Base-by-base conservation (phyloP, 805 yeast genomes). In the Ogataea glucozyma region DNA sequence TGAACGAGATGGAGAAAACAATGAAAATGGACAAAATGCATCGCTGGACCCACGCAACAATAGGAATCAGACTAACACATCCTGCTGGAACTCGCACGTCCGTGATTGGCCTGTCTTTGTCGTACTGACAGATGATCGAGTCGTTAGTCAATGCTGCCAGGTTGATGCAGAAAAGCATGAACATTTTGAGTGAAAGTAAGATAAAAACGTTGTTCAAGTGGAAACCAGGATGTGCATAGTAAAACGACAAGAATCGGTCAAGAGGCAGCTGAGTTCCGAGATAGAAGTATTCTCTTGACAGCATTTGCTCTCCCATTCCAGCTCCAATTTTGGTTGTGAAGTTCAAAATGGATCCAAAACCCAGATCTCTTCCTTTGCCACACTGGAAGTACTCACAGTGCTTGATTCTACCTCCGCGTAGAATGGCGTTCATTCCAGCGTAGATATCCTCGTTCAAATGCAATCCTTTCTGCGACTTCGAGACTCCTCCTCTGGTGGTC, bases 261-360 rank as follows among this genome's bases (percentile, higher is more conserved):
- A 85, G 66, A 2, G 91, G 88, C 26, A 86, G 67, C 49, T 83
- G 88, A 2, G 89, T 81, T 1, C 90, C 85, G 48, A 86, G 70
- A 58, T 85, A 85, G 62, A 78, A 86, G 63, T 85, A 85, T 60
- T 86, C 95, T 54, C 95, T 72, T 4, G 91, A 85, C 43, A 86
- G 71, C 78, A 85, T 80, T 59, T 86, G 95, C 57, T 86, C 95
- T 36, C 93, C 91, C 95, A 86, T 86, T 46, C 93, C 95, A 41
- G 93, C 88, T 35, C 95, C 95, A 62, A 86, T 85, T 58, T 86
- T 86, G 17, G 91, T 83, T 5, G 87, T 84, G 65, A 86, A 86
- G 61, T 84, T 85, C 63, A 84, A 73, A 57, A 86, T 85, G 2
- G 93, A 85, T 3, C 88, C 86, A 64, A 86, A 85, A 4, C 95